Base-by-base conservation (phyloP, 176 grass and related monocot genomes). In the Bothriochloa decipiens region DNA sequence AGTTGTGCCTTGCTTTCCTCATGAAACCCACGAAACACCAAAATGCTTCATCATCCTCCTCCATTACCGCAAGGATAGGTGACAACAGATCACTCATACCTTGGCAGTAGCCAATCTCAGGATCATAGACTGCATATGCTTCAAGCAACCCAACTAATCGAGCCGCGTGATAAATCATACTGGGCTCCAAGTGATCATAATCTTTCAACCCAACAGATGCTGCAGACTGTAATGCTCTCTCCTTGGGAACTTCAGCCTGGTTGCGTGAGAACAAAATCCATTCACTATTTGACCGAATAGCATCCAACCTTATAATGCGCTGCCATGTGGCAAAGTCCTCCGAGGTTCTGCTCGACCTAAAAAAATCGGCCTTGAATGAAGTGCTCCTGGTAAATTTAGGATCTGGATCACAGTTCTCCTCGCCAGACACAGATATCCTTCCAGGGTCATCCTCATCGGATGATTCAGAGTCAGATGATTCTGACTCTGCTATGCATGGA, bases 11-110 rank as follows among this genome's bases (percentile, higher is more conserved):
- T 25, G 96, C 92, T 91, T 95, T 98, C 67, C 83, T 90, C 96
- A 98, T 98, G 80, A 98, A 95, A 65, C 96, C 89, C 11, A 95
- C 96, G 8, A 98, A 98, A 68, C 96, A 98, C 96, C 96, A 98
- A 84, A 98, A 98, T 0, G 96, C 96, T n/a, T 90, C 96, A 12
- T 91, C 74, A 1, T 98, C 96, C 35, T 95, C 89, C 77, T 95
- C 92, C 85, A 95, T 85, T 6, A 98, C 89, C 13, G 92, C 87
- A 72, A 95, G 79, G 65, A 98, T 93, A 22, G 96, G 96, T 43
- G 96, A 95, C 68, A 98, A 68, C 61, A 98, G 91, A 86, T 98
- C 96, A 70, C 96, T 98, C 96, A 98, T 98, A 40, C 96, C 96
- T 86, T 98, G 96, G 60, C 96, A 98, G 85, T 98, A 98, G 47